Evolutionary conservation across 768 basidiomycete genomes (phyloP), one percentile per base, ranked within the genome.

Genomic region (Tricholoma hemisulphureum): DNA sequence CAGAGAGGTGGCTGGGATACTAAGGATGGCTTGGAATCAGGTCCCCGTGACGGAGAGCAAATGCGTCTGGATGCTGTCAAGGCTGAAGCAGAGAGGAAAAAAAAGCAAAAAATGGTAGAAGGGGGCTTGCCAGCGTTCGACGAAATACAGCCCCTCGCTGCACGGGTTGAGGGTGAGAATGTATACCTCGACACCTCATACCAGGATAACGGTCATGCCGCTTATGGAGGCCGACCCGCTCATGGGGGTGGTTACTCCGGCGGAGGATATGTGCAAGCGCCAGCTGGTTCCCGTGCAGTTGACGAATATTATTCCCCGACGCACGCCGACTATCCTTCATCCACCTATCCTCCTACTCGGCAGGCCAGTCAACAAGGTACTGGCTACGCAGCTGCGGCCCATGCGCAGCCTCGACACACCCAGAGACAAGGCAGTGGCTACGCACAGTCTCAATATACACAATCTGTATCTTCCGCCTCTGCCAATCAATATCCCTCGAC

Each of bases 51-150:
- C 14, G 70, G 69, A 53, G 61, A 93, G 1, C 84, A 83, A 67
- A 73, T 91, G 79, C 88, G 89, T 26, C 73, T 94, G 57, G 90
- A 92, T 61, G 91, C 91, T 14, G 85, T 94, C 63, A 92, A 91
- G 66, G 91, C 92, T 8, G 92, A 93, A 67, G 87, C 83, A 6
- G 91, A 94, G 63, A 82, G 92, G 60, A 93, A 92, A 68, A 87
- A 88, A 11, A 79, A 79, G 31, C 86, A 85, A 61, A 75, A 75
- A 8, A 73, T 73, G 39, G 73, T 74, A 13, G 90, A 91, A 73
- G 75, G 76, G 55, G 92, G 92, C 16, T 69, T 94, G 1, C 90
- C 91, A 9, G 81, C 87, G 8, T 91, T 93, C 73, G 74, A 83
- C 32, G 91, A 93, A 69, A 80, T 83, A 29, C 84, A 87, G 57